A percentile compares a stretch with the other conserved stretches of the same genome.
These are phyloP conservation scores for Xenoacremonium recifei DNA, from an alignment of 2,329 filamentous ascomycete species.

Conservation along the genomic window DNA sequence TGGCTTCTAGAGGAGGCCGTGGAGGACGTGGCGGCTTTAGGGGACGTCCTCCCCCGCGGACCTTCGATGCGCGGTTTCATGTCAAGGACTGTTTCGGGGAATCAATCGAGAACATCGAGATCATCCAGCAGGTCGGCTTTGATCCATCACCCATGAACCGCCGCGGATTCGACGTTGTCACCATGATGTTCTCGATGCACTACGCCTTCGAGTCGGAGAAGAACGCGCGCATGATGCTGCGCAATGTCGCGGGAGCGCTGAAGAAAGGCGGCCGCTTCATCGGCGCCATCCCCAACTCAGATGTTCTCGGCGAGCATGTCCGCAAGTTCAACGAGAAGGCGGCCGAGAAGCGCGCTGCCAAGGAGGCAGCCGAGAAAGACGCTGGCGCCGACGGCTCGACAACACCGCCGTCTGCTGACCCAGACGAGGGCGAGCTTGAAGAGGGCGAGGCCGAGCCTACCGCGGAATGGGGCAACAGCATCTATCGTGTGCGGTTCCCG, in stretches of 20 bases:
- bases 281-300: constrained; percentile 95
- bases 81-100: constrained; percentile 92
- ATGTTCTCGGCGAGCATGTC: constrained; percentile 81
- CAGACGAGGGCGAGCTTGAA: constrained; percentile 48
- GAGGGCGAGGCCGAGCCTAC: constrained; percentile 62
- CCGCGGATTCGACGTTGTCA: constrained; percentile 91
- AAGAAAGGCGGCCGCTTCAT: constrained; percentile 95
- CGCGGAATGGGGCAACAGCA: constrained; percentile 87
- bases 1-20: constrained; percentile 60
- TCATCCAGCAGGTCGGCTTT: constrained; percentile 85
- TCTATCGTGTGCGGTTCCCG: constrained; percentile 89
- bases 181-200: constrained; percentile 99
- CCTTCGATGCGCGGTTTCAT: constrained; percentile 85
- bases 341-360: constrained; percentile 33
- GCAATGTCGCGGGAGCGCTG: constrained; percentile 84
- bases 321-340: constrained; percentile 65
- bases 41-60: constrained; percentile 47
- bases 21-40: constrained; percentile 52
- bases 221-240: constrained; percentile 87
- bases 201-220: constrained; percentile 94
- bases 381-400: constrained; percentile 19
- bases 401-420: constrained; percentile 26
- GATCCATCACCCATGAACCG: constrained; percentile 70
- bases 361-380: constrained; percentile 14
- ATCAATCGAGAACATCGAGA: constrained; percentile 75